Conservation (phyloP, 2,329 filamentous ascomycete species). For the Pyrenophora graminea region DNA sequence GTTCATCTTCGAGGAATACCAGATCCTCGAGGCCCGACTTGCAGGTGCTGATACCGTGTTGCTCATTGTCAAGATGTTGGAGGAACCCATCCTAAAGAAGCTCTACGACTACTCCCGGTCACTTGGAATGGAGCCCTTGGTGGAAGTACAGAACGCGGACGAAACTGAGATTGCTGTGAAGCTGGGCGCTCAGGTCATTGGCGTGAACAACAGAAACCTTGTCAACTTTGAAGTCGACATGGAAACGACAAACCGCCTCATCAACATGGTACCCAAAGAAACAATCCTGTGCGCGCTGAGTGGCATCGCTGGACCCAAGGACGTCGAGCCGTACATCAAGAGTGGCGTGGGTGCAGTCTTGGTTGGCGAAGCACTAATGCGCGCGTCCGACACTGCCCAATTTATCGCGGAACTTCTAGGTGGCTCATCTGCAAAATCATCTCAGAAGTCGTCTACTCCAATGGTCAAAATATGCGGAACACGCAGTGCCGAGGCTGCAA, state of each 20-base stretch:
- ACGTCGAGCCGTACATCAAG: slow-evolving; percentile 83
- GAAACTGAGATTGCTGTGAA: slow-evolving; percentile 89
- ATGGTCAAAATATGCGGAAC: slow-evolving; percentile 97
- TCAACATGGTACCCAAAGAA: slow-evolving; percentile 80
- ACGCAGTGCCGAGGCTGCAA: slow-evolving; percentile 77
- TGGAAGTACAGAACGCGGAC: slow-evolving; percentile 92
- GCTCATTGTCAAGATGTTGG: slow-evolving; percentile 97
- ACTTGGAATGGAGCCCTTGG: slow-evolving; percentile 94
- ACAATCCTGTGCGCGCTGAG: slow-evolving; percentile 93
- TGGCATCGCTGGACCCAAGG: slow-evolving; percentile 85
- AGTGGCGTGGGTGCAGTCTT: slow-evolving; percentile 92
- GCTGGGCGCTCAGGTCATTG: slow-evolving; percentile 87
- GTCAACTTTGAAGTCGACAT: slow-evolving; percentile 97
- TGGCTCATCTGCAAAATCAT: slow-evolving; percentile 40
- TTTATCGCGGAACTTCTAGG: slow-evolving; percentile 88
- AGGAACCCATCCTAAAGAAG: slow-evolving; percentile 69
- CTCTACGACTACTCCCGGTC: slow-evolving; percentile 88
- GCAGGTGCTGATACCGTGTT: slow-evolving; percentile 94
- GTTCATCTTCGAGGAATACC: slow-evolving; percentile 97
- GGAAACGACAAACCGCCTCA: slow-evolving; percentile 84
- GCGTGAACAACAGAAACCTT: slow-evolving; percentile 96
- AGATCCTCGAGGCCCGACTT: slow-evolving; percentile 90
- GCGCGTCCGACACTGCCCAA: slow-evolving; percentile 75
- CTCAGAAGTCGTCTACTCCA: slow-evolving; percentile 39
- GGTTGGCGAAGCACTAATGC: slow-evolving; percentile 95